Evolutionary conservation across 371 early-diverging fungal species (phyloP), one percentile per base, ranked within the genome.

Genomic region (Actinomortierella wolfii): DNA sequence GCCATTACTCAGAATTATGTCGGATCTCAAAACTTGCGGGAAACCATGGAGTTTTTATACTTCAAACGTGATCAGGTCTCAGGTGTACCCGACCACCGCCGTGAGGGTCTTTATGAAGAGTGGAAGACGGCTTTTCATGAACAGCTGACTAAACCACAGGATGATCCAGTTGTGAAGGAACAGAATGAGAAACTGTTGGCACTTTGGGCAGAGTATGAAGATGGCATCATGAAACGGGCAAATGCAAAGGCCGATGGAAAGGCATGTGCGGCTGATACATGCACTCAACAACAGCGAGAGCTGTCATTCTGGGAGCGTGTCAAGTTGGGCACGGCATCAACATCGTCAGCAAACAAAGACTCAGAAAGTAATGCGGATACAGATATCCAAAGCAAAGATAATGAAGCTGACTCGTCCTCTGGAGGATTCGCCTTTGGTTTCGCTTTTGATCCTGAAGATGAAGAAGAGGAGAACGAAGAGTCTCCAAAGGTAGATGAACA

Each of bases 1-100:
- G 91, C 90, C 3, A 51, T 89, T 18, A 81, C 90, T 3, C 89
- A 88, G 54, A 90, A 90, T 67, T 90, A 85, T 77, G 88, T 89
- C 26, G 69, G 79, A 42, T 56, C 59, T 2, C 73, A 73, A 39
- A 86, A 89, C 76, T 54, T 89, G 51, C 59, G 54, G 20, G 58
- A 77, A 25, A 88, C 88, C 26, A 76, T 89, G 51, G 57, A 78
- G 55, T 89, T 89, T 55, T 47, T 86, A 46, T 64, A 75, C 54
- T 53, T 70, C 53, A 82, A 82, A 59, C 82, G 78, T 15, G 82
- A 85, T 50, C 88, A 88, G 59, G 80, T 90, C 42, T 84, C 84
- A 9, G 85, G 85, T 49, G 76, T 60, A 14, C 46, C 28, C 23
- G 65, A 66, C 55, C 64, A 76, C 8, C 65, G 68, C 1, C 39